phyloP scores from a whole-genome alignment of 1,139 yeast genomes.

The Diutina mesorugosa region DNA sequence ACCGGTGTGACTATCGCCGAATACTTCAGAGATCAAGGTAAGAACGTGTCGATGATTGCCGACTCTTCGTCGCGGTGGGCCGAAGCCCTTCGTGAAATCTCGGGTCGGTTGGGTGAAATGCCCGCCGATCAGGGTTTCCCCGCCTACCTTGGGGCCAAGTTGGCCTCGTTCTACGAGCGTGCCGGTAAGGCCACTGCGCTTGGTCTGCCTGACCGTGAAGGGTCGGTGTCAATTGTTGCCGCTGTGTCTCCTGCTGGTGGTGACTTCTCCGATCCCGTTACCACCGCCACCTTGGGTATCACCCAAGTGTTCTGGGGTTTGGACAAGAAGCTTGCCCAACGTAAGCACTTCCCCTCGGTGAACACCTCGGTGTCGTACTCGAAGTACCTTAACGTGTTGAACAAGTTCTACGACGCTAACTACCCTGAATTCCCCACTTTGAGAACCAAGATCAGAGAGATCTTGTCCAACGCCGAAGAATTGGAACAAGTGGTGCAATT shows the following conservation, averaged over 20 bases:
- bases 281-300: constrained; percentile 94
- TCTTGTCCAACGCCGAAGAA: constrained; percentile 92
- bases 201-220: constrained; percentile 93
- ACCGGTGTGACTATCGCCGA: constrained; percentile 98
- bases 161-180: constrained; percentile 98
- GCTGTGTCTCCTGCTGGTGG: constrained; percentile 99
- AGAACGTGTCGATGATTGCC: constrained; percentile 97
- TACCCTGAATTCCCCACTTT: constrained; percentile 85
- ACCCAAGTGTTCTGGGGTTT: constrained; percentile 99
- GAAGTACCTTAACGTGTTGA: constrained; percentile 80
- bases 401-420: constrained; percentile 72
- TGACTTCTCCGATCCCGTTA: constrained; percentile 99
- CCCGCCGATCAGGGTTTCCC: constrained; percentile 99
- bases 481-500: constrained; percentile 97
- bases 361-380: constrained; percentile 94
- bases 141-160: constrained; percentile 95
- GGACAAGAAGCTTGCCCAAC: constrained; percentile 96
- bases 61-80: constrained; percentile 99
- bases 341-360: constrained; percentile 99
- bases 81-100: constrained; percentile 97
- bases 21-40: constrained; percentile 99
- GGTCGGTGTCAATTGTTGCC: constrained; percentile 97
- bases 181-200: constrained; percentile 95
- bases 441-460: constrained; percentile 88
- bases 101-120: constrained; percentile 99